A percentile compares a stretch with the other conserved stretches of the same genome.
Evolutionary conservation across 2,329 filamentous ascomycete species (phyloP).

Genomic region (Fusarium ramigenum): DNA sequence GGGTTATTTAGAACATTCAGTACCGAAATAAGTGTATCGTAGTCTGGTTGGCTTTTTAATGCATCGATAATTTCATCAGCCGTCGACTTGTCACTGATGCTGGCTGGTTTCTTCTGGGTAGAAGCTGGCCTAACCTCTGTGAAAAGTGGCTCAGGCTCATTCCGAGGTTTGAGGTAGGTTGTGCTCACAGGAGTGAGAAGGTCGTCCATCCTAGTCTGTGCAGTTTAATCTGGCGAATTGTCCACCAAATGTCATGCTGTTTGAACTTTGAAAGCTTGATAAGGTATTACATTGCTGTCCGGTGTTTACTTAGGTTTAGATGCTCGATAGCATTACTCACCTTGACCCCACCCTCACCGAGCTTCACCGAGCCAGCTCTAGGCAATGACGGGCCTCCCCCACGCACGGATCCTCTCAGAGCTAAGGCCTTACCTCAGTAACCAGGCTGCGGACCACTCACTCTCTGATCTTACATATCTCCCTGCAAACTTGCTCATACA

Average conservation of each 20-base stretch:
- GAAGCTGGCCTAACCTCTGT: constrained; percentile 47
- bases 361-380: constrained; percentile 42
- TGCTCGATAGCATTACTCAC: background rate
- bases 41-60: constrained; percentile 70
- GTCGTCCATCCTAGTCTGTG: constrained; percentile 58
- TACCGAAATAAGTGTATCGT: constrained; percentile 62
- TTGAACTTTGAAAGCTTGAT: background rate
- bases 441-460: background rate
- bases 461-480: constrained; percentile 10
- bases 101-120: background rate
- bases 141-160: constrained; percentile 50
- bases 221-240: background rate
- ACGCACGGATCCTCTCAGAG: constrained; percentile 35
- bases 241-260: background rate
- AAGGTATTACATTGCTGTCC: background rate
- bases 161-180: constrained; percentile 55
- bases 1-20: constrained; percentile 61
- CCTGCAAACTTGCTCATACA: background rate
- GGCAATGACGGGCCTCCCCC: constrained; percentile 35
- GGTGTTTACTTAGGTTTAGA: background rate
- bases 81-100: constrained; percentile 41
- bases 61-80: constrained; percentile 65
- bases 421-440: background rate
- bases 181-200: constrained; percentile 65
- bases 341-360: constrained; percentile 49